Evolutionary conservation across 495 filamentous ascomycete genomes (phyloP), one percentile per base, ranked within the genome.

Genomic region (Talaromyces wortmannii): DNA sequence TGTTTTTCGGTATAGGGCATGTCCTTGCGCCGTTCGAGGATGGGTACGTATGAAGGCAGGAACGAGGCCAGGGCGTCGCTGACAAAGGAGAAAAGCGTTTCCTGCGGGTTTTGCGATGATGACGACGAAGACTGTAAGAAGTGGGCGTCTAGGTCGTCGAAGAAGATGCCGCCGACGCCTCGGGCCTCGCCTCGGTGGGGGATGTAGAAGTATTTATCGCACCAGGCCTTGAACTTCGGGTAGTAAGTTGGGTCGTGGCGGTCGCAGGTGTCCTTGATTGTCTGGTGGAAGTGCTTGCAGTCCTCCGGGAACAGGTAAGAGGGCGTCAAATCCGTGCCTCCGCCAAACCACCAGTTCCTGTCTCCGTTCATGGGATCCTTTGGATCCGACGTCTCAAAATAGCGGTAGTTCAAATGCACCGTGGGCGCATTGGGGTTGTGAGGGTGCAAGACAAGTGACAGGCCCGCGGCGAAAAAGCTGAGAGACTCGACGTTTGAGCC

Each of bases 321-420:
- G 0, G 94, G 94, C 7, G 94, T 99, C 50, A 99, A 71, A 74
- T 99, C 94, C 6, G 88, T 91, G 30, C 94, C 94, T 18, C 94
- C 94, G 45, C 94, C 94, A 59, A 96, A 99, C 94, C 94, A 99
- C 95, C 95, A 99, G 53, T 80, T 80, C 64, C 77, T 78, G 48
- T 90, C 85, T 13, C 88, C 83, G 56, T 88, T 88, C 63, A 85
- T 84, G 7, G 75, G 75, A 36, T 76, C 68, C 57, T 74, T 76
- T 7, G 75, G 75, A 57, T 81, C 78, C 12, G 78, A 77, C 6
- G 94, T 99, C 76, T 99, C 94, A 65, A 99, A 99, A 75, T 99
- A 99, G 4, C 94, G 82, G 77, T 99, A 99, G 77, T 99, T 99
- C 57, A 99, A 78, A 69, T 99, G 94, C 17, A 99, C 92, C 0